A percentile compares a stretch with the other conserved stretches of the same genome.
These are phyloP conservation scores for Suhomyces wounanorum DNA, from an alignment of 1,139 yeast species.

Conservation along the genomic window DNA sequence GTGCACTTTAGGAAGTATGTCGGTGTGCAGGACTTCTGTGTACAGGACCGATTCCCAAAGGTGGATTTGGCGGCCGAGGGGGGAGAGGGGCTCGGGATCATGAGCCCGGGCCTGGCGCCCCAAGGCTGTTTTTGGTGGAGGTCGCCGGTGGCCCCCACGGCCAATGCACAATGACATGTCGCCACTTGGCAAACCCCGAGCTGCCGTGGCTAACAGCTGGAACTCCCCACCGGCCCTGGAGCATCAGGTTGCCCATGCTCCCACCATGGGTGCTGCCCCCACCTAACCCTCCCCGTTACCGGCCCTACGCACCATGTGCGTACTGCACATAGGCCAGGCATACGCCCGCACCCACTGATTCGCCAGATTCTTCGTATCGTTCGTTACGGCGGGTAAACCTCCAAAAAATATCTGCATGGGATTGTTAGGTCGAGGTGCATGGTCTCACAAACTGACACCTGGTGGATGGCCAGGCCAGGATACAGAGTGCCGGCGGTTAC, in stretches of 20 bases:
- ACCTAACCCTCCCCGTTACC: background rate
- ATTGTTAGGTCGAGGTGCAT: slow-evolving; percentile 5
- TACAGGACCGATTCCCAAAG: no score
- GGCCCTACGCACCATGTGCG: background rate
- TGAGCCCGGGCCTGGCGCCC: background rate
- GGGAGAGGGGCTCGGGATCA: no score
- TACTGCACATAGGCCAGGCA: background rate
- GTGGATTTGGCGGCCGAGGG: no score
- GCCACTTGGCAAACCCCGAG: no score
- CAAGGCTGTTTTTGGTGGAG: no score
- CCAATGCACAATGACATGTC: no score
- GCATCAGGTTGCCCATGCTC: no score
- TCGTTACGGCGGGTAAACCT: slow-evolving; percentile 3
- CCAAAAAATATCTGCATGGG: slow-evolving; percentile 1
- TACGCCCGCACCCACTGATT: background rate
- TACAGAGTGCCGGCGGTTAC: background rate
- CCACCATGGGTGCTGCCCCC: no score
- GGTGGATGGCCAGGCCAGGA: background rate
- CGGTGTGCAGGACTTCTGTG: background rate
- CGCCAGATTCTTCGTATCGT: slow-evolving; percentile 8
- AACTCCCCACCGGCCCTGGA: no score
- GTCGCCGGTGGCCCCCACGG: no score
- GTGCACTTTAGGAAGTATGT: background rate
- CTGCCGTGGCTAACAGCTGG: no score
- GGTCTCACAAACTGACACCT: background rate